These are phyloP conservation scores for Lentinula boryana DNA, from an alignment of 768 basidiomycete genomes.

Conservation along the genomic window DNA sequence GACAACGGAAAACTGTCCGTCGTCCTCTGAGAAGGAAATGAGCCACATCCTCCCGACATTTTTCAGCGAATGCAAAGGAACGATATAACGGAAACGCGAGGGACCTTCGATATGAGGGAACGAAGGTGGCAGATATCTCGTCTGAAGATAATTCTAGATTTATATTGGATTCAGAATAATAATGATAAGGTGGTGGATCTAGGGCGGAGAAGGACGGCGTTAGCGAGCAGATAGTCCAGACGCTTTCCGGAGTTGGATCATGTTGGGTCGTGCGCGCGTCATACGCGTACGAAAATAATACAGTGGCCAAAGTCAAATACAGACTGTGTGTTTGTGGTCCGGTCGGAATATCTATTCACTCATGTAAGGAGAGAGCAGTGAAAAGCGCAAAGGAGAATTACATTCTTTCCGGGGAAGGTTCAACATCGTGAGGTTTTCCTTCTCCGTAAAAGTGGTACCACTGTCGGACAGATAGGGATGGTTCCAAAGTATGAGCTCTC, in stretches of 20 bases:
- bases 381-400: constrained; percentile 17
- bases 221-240: constrained; percentile 76
- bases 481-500: constrained; percentile 61
- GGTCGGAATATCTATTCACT: constrained; percentile 52
- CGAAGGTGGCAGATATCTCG: constrained; percentile 47
- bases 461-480: constrained; percentile 40
- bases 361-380: not conserved
- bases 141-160: constrained; percentile 27
- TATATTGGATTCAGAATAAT: not conserved
- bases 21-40: constrained; percentile 52
- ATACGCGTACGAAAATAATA: constrained; percentile 80
- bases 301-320: constrained; percentile 61
- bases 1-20: constrained; percentile 53
- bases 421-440: constrained; percentile 65
- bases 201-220: constrained; percentile 80
- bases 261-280: constrained; percentile 71
- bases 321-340: constrained; percentile 50
- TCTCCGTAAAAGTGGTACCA: constrained; percentile 53
- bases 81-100: constrained; percentile 77
- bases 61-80: constrained; percentile 68
- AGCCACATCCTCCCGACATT: constrained; percentile 61
- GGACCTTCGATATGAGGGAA: constrained; percentile 66
- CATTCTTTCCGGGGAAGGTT: constrained; percentile 51
- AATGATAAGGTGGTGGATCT: constrained; percentile 55
- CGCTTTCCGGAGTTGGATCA: constrained; percentile 84